These are phyloP conservation scores for Aspergillus jensenii DNA, from an alignment of 2,329 filamentous ascomycete species.

Conservation along the genomic window DNA sequence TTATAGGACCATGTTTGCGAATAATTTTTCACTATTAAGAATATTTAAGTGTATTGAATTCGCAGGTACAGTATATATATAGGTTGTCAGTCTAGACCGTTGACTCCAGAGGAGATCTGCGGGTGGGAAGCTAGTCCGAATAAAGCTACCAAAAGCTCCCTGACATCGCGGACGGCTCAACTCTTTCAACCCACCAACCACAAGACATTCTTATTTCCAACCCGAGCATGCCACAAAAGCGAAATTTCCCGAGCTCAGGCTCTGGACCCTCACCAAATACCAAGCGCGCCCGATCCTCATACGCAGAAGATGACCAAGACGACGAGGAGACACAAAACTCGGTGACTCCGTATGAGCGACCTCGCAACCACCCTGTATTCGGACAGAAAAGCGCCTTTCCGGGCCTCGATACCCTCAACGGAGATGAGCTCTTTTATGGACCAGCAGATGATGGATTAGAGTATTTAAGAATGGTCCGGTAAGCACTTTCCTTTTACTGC, in stretches of 20 bases:
- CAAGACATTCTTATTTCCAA: background rate
- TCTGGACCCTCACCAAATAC: conserved; percentile 17
- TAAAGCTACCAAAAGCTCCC: background rate
- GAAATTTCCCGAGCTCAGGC: conserved; percentile 26
- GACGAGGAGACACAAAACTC: conserved; percentile 17
- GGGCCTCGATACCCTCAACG: conserved; percentile 50
- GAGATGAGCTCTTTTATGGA: conserved; percentile 64
- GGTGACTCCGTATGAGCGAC: conserved; percentile 33
- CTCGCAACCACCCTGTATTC: conserved; percentile 61
- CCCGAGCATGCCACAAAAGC: conserved; percentile 34
- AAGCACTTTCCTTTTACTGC: conserved; percentile 41
- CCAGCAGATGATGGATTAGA: conserved; percentile 67
- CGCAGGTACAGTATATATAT: no score
- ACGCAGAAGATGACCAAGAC: conserved; percentile 30
- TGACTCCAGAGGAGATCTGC: background rate
- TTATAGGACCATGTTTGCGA: background rate
- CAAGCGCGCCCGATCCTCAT: conserved; percentile 34
- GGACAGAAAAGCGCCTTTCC: conserved; percentile 73
- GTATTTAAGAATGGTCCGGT: conserved; percentile 72
- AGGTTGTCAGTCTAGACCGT: background rate
- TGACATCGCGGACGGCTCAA: background rate
- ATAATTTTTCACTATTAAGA: background rate
- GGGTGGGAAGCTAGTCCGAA: background rate
- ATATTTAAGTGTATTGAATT: no score
- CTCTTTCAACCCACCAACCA: conserved; percentile 1